Evolutionary conservation across 257 asterid genomes (phyloP).

Genomic region (Capsicum rhomboideum): DNA sequence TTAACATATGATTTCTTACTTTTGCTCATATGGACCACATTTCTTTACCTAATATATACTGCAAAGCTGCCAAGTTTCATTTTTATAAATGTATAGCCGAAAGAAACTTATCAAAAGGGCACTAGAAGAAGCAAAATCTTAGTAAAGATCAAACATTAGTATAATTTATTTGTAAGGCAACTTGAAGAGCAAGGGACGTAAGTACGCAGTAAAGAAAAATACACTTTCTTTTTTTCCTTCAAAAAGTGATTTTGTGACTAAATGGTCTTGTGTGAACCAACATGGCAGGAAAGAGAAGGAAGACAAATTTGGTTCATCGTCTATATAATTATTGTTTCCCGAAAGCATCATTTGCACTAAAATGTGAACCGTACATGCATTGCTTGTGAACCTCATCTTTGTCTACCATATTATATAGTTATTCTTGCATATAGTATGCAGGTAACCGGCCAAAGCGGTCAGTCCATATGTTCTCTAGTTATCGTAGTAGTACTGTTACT

Average conservation of each 20-base stretch:
- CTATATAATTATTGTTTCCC: neutral
- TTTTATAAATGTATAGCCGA: neutral
- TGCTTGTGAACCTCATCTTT: neutral
- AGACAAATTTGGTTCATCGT: neutral
- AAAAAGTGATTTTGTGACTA: no score
- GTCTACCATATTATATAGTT: neutral
- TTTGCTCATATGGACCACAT: neutral
- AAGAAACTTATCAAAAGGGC: conserved; percentile 4
- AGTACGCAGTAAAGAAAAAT: neutral
- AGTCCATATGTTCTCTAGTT: no score
- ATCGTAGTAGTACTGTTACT: no score
- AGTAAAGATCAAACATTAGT: neutral
- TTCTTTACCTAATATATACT: conserved; percentile 3
- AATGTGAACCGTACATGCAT: neutral
- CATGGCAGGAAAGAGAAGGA: neutral
- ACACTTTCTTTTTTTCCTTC: neutral
- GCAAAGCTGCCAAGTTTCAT: neutral
- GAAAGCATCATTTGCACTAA: neutral
- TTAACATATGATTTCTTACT: neutral
- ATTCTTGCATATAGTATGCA: no score
- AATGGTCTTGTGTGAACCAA: neutral
- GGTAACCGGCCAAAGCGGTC: no score
- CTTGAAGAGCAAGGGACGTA: conserved; percentile 3
- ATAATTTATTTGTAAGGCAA: conserved; percentile 8
- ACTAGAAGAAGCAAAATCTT: neutral